Percentiles rank a stretch among this genome's conserved stretches.
phyloP scores from a whole-genome alignment of 1,139 yeast genomes.

The Yamadazyma spencermartinsiae region DNA sequence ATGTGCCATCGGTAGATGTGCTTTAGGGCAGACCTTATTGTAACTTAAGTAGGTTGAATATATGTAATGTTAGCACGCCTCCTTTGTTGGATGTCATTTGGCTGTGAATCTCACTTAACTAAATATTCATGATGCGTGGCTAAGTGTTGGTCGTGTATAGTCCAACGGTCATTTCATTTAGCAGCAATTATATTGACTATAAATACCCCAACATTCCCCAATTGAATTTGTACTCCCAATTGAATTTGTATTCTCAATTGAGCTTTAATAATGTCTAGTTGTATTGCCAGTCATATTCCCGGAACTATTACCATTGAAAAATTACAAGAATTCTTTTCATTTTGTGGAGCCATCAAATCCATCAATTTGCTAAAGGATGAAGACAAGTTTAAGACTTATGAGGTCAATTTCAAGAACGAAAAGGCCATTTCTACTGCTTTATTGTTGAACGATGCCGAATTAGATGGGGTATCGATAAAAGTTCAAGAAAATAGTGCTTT shows the following conservation, averaged over 20 bases:
- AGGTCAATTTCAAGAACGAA: constrained; percentile 55
- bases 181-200: constrained; percentile 1
- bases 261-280: constrained; percentile 10
- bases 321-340: constrained; percentile 68
- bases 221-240: not conserved
- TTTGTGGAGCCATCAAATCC: constrained; percentile 67
- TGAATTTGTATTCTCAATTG: not conserved
- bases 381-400: constrained; percentile 33
- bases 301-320: constrained; percentile 52
- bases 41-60: constrained; percentile 23
- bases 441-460: constrained; percentile 70
- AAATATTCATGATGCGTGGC: no score
- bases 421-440: constrained; percentile 76
- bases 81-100: not conserved
- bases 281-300: constrained; percentile 38
- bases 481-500: constrained; percentile 36
- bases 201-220: not conserved
- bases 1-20: constrained; percentile 89
- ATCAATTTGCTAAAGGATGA: constrained; percentile 34
- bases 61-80: not conserved
- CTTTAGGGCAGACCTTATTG: constrained; percentile 86
- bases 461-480: constrained; percentile 55
- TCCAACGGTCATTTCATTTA: not conserved
- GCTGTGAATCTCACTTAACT: not conserved
- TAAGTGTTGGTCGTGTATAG: not conserved